Percentiles rank a stretch among this genome's conserved stretches.
These are phyloP conservation scores for Solanum bulbocastanum DNA, from an alignment of 257 asterid species.

Conservation along the genomic window DNA sequence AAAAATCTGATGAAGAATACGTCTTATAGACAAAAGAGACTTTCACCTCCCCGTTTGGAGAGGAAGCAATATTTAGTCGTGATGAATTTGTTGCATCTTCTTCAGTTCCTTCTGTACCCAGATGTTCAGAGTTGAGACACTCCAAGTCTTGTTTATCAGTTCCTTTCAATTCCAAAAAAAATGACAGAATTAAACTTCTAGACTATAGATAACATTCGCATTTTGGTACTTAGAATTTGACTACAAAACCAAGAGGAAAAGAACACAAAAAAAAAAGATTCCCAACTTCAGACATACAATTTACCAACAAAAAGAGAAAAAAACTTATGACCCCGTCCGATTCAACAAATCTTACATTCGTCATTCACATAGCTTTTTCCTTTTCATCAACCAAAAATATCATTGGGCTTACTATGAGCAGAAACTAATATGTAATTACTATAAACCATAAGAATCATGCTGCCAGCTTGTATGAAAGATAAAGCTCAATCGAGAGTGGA, in stretches of 20 bases:
- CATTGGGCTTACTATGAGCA: background rate
- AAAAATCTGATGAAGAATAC: constrained; percentile 2
- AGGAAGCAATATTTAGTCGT: constrained; percentile 29
- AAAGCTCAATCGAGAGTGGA: background rate
- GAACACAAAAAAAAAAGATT: background rate
- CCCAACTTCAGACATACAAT: background rate
- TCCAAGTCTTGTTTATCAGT: constrained; percentile 7
- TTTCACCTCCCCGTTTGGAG: constrained; percentile 29
- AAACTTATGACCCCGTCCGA: background rate
- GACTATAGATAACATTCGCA: background rate
- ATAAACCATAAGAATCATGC: background rate
- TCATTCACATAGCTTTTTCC: background rate
- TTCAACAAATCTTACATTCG: background rate
- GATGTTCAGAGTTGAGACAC: background rate
- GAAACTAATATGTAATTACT: background rate
- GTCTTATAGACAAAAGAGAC: constrained; percentile 13
- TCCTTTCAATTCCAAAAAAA: background rate
- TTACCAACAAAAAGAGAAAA: background rate
- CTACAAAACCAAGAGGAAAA: background rate
- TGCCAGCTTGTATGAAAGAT: background rate
- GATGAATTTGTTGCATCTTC: background rate
- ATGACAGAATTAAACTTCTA: background rate
- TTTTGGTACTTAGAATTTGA: background rate
- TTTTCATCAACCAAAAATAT: background rate
- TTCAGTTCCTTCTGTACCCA: constrained; percentile 3